Evolutionary conservation across 805 yeast genomes (phyloP).

Genomic region (Saccharomycopsis sp.): DNA sequence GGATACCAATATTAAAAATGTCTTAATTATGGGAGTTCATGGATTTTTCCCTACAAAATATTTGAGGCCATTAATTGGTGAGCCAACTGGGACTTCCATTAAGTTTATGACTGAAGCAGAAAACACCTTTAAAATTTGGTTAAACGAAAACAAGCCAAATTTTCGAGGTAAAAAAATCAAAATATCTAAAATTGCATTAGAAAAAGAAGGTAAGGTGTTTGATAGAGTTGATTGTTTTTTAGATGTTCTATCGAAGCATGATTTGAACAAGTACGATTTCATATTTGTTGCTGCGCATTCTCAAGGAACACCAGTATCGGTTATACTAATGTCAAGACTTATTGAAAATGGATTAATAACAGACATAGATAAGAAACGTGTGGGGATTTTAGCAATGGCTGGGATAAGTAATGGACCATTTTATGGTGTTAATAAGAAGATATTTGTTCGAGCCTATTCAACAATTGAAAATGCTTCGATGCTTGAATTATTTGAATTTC

Average conservation of each 20-base stretch:
- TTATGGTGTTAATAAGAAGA: conserved; percentile 78
- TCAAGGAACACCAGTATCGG: conserved; percentile 91
- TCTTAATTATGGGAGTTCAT: conserved; percentile 86
- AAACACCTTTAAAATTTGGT: conserved; percentile 63
- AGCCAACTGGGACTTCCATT: conserved; percentile 93
- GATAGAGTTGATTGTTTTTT: conserved; percentile 80
- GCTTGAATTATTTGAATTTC: conserved; percentile 82
- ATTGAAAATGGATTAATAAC: conserved; percentile 50
- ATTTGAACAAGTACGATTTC: conserved; percentile 61
- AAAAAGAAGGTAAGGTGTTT: conserved; percentile 85
- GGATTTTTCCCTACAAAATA: conserved; percentile 91
- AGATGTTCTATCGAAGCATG: conserved; percentile 51
- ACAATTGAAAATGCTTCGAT: conserved; percentile 85
- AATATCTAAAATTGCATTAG: conserved; percentile 88
- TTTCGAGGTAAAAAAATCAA: conserved; percentile 31
- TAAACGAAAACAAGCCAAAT: conserved; percentile 28
- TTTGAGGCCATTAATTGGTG: conserved; percentile 82
- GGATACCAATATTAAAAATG: conserved; percentile 38
- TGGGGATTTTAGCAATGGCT: conserved; percentile 88
- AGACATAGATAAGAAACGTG: conserved; percentile 33
- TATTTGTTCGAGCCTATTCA: conserved; percentile 81
- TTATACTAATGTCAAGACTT: conserved; percentile 66
- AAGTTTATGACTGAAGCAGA: conserved; percentile 91
- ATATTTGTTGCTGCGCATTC: conserved; percentile 93
- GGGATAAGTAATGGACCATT: conserved; percentile 94